A percentile compares a stretch with the other conserved stretches of the same genome.
phyloP scores from a whole-genome alignment of 164 flowering plant genomes.

The Stephania japonica region DNA sequence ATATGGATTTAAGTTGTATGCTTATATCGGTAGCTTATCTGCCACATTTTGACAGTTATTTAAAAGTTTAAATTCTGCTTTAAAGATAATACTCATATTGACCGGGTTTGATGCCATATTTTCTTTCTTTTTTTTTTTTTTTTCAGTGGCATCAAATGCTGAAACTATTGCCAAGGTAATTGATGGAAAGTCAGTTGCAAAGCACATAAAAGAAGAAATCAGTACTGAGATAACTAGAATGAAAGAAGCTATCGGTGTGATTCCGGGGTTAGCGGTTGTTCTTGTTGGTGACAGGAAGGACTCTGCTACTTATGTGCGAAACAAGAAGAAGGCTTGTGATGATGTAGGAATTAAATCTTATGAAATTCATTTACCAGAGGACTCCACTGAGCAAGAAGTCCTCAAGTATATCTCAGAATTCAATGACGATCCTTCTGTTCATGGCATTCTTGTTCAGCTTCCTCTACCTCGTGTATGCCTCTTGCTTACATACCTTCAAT shows the following conservation, averaged over 20 bases:
- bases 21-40: neutral
- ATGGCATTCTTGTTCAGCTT: constrained; percentile 93
- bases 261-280: constrained; percentile 95
- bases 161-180: constrained; percentile 57
- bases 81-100: neutral
- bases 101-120: neutral
- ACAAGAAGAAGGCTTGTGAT: constrained; percentile 84
- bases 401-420: constrained; percentile 49
- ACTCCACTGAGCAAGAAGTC: constrained; percentile 66
- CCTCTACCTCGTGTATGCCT: constrained; percentile 79
- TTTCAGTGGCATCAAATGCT: constrained; percentile 33
- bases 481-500: neutral
- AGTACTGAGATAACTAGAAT: constrained; percentile 59
- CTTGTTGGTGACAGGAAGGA: constrained; percentile 90
- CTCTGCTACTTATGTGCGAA: constrained; percentile 87
- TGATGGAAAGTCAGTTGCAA: constrained; percentile 80
- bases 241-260: constrained; percentile 69
- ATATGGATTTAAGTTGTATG: neutral
- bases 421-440: constrained; percentile 71
- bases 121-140: constrained; percentile 5
- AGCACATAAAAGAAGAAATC: constrained; percentile 70
- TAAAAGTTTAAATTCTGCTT: neutral
- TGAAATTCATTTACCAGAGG: constrained; percentile 64
- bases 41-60: neutral
- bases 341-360: constrained; percentile 80